phyloP scores from a whole-genome alignment of 1,139 yeast species.

The Kodamaea ohmeri region DNA sequence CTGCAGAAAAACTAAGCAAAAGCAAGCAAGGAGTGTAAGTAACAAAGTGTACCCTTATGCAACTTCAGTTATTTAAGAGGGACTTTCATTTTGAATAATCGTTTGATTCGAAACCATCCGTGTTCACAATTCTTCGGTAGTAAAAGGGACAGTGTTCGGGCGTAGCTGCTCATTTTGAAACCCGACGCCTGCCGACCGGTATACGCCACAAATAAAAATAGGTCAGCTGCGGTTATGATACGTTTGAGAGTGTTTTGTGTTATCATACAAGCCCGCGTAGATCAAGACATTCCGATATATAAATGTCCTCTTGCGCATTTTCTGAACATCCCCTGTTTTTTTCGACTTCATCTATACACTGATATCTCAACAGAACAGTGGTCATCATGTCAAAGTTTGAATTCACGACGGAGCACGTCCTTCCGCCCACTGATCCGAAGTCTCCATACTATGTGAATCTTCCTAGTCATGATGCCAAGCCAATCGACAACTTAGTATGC shows the following conservation, averaged over 20 bases:
- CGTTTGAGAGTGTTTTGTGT: not conserved
- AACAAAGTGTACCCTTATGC: too few relatives aligned
- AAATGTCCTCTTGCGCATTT: conserved; percentile 1
- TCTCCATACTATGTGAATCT: conserved; percentile 43
- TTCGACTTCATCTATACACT: not conserved
- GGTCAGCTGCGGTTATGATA: conserved; percentile 1
- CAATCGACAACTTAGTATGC: conserved; percentile 50
- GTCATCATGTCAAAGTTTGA: conserved; percentile 9
- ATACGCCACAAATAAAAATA: too few relatives aligned
- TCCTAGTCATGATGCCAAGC: conserved; percentile 41
- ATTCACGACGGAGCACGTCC: conserved; percentile 32
- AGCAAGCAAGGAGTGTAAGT: too few relatives aligned
- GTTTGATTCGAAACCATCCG: too few relatives aligned
- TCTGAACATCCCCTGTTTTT: not conserved
- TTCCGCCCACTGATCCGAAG: conserved; percentile 34
- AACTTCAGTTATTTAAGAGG: too few relatives aligned
- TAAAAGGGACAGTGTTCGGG: too few relatives aligned
- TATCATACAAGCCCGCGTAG: not conserved
- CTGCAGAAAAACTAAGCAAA: too few relatives aligned
- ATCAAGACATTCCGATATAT: conserved; percentile 3
- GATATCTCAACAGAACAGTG: not conserved
- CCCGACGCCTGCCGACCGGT: too few relatives aligned
- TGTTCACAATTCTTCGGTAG: too few relatives aligned
- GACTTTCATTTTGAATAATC: too few relatives aligned
- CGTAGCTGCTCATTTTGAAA: too few relatives aligned